Evolutionary conservation across 805 yeast genomes (phyloP).

Genomic region (Pichia cabralensis): DNA sequence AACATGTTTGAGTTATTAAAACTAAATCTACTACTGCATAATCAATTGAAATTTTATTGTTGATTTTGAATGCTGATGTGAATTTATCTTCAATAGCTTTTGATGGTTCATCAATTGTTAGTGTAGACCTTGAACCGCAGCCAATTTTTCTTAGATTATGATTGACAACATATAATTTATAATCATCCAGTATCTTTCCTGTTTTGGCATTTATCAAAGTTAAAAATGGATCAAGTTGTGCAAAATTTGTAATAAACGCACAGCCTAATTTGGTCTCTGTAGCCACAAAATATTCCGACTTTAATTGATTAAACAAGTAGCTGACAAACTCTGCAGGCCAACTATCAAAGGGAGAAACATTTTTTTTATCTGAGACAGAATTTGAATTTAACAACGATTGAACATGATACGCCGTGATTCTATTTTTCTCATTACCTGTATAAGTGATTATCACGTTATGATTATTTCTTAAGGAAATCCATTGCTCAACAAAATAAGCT

Average conservation of each 20-base stretch:
- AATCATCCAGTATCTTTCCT: constrained; percentile 37
- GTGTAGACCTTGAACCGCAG: constrained; percentile 80
- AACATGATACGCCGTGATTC: constrained; percentile 42
- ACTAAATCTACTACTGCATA: constrained; percentile 71
- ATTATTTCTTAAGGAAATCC: constrained; percentile 68
- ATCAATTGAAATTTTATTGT: constrained; percentile 39
- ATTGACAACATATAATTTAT: constrained; percentile 58
- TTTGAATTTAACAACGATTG: constrained; percentile 1
- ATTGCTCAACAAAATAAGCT: constrained; percentile 86
- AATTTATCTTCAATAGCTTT: constrained; percentile 78
- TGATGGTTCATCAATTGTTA: constrained; percentile 59
- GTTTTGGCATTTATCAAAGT: constrained; percentile 60
- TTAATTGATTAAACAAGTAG: constrained; percentile 55
- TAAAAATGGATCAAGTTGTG: constrained; percentile 58
- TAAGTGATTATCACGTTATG: constrained; percentile 67
- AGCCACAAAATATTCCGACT: constrained; percentile 53
- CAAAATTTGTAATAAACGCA: constrained; percentile 73
- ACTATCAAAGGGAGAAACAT: not conserved
- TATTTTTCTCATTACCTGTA: constrained; percentile 73
- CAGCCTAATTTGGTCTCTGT: constrained; percentile 52
- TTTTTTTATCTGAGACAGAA: not conserved
- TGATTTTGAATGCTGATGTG: constrained; percentile 58
- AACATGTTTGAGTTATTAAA: constrained; percentile 60
- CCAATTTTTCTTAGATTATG: constrained; percentile 65
- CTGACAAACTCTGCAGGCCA: constrained; percentile 46